Percentiles rank a stretch among this genome's conserved stretches.
Conservation (phyloP, 2,329 filamentous ascomycete genomes). For the Clathrospora elynae region DNA sequence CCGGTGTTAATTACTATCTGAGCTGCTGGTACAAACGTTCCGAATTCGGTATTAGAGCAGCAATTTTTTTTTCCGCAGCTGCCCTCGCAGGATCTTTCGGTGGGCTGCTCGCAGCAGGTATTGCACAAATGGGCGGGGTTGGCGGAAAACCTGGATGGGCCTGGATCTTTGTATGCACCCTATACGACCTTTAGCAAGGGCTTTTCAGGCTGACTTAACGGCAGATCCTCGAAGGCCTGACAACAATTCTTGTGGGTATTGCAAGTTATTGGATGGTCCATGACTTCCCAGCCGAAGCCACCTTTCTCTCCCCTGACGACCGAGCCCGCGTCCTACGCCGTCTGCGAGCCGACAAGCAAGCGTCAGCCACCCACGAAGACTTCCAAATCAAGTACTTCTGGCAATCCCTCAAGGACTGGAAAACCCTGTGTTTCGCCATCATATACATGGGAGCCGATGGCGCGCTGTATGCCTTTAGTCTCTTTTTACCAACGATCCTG, state of each 20-base stretch:
- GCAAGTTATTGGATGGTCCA: constrained; percentile 74
- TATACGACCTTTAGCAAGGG: too few relatives aligned
- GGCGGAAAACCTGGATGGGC: constrained; percentile 53
- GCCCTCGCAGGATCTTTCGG: constrained; percentile 79
- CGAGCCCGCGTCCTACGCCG: constrained; percentile 73
- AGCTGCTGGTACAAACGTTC: constrained; percentile 82
- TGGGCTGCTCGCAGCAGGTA: constrained; percentile 73
- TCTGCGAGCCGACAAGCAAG: constrained; percentile 72
- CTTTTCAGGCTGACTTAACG: too few relatives aligned
- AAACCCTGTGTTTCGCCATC: constrained; percentile 75
- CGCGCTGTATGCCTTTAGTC: constrained; percentile 73
- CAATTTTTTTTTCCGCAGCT: constrained; percentile 83
- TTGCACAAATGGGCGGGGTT: constrained; percentile 70
- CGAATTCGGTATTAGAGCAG: constrained; percentile 79
- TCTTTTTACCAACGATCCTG: constrained; percentile 83
- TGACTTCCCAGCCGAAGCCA: constrained; percentile 76
- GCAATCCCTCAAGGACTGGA: constrained; percentile 78
- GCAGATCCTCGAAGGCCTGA: constrained; percentile 67
- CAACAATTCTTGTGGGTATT: constrained; percentile 71
- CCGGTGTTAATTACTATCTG: constrained; percentile 74
- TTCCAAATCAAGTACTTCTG: constrained; percentile 76
- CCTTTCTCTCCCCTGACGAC: constrained; percentile 72
- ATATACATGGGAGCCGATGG: constrained; percentile 78
- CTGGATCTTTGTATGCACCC: constrained; percentile 55
- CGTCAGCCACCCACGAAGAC: constrained; percentile 73